Evolutionary conservation across 345 rosid genomes (phyloP), one percentile per base, ranked within the genome.

Genomic region (Nasturtium officinale): DNA sequence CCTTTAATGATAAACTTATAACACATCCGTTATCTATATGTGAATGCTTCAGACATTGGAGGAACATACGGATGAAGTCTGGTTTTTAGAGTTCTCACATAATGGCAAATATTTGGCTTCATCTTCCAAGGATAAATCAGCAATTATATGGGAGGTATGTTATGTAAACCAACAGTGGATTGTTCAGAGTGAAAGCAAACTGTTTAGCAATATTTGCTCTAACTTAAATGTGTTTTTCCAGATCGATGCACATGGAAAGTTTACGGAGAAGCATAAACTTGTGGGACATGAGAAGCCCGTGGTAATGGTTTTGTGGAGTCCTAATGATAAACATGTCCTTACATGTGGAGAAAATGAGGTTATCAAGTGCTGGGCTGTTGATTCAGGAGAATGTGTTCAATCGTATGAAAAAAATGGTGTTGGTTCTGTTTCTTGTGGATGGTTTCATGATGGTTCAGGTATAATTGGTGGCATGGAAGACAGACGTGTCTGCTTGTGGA

Each of bases 51-150:
- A 87, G 92, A 65, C 65, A 50, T 32, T 87, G 79, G 54, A 80
- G 79, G 81, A 48, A 30, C 89, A 87, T 78, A 77, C 28, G 7
- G 85, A 84, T 72, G 88, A 87, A 82, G 87, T 87, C 30, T 83
- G 87, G 92, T 87, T 78, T 71, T 16, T 87, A 73, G 61, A 83
- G 66, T 85, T 87, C 81, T 87, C 89, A 28, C 87, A 83, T 47
- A 62, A 82, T 75, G 90, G 90, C 40, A 83, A 79, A 60, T 87
- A 81, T 58, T 73, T 87, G 77, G 90, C 90, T 29, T 87, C 92
- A 38, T 72, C 90, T n/a, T 85, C 90, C 15, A 82, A 72, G 57
- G 91, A 87, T 79, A 69, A 38, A 16, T 61, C 80, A 9, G 82
- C 86, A 47, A 73, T 83, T 50, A 81, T 87, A 77, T 87, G 91